Conservation (phyloP, 2,329 filamentous ascomycete genomes). For the Cercospora sojina region DNA sequence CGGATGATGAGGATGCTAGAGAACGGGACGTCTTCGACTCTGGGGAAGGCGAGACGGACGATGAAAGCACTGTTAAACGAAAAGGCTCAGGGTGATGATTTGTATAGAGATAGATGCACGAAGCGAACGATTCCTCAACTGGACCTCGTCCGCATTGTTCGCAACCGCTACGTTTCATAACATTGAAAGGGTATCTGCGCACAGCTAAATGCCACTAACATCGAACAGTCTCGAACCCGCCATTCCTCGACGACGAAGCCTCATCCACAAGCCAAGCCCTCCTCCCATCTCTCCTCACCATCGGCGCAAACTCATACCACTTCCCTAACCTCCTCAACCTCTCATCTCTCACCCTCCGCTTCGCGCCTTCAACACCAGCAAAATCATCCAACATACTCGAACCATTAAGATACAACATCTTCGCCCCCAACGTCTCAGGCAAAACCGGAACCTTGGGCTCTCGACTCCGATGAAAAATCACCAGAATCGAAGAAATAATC, state of each 20-base stretch:
- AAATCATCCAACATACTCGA: slow-evolving; percentile 20
- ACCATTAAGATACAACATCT: slow-evolving; percentile 21
- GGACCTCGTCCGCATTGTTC: neutral
- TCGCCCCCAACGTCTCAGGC: slow-evolving; percentile 23
- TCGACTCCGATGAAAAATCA: slow-evolving; percentile 15
- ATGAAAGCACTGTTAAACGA: slow-evolving; percentile 22
- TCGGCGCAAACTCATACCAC: slow-evolving; percentile 17
- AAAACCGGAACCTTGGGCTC: slow-evolving; percentile 21
- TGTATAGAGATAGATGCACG: neutral
- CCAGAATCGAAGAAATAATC: slow-evolving; percentile 16
- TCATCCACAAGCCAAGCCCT: slow-evolving; percentile 23
- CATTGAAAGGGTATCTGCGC: neutral
- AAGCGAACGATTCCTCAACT: neutral
- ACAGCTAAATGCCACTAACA: neutral
- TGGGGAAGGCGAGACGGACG: slow-evolving; percentile 43
- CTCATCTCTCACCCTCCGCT: slow-evolving; percentile 9
- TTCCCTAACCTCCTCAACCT: slow-evolving; percentile 17
- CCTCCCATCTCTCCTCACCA: slow-evolving; percentile 20
- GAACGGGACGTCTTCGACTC: slow-evolving; percentile 47
- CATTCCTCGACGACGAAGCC: neutral
- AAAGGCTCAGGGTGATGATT: slow-evolving; percentile 6
- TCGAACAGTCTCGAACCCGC: neutral
- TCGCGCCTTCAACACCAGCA: slow-evolving; percentile 13
- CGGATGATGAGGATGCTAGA: slow-evolving; percentile 45
- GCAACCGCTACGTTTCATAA: neutral